Base-by-base conservation (phyloP, 768 basidiomycete species). In the Mycena capillaripes region DNA sequence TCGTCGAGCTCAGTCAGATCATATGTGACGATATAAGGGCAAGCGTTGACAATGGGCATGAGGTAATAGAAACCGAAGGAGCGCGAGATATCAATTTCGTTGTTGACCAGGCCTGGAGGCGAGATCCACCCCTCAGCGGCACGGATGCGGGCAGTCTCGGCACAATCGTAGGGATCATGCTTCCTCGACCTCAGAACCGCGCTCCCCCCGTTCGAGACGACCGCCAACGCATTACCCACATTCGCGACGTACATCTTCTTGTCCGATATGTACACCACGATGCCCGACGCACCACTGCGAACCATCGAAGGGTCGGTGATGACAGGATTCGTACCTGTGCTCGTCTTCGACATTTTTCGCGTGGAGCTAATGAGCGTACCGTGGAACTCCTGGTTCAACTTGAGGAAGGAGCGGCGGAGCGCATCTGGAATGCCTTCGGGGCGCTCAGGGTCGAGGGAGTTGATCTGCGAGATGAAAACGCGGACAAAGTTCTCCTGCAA, bases 91-190 rank as follows among this genome's bases (percentile, higher is more conserved):
- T 96, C 94, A 73, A 95, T 89, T 76, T 97, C 94, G 78, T 97
- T 95, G 81, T 97, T 97, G 71, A 99, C 92, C 55, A 93, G 85
- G 4, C 97, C 97, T 57, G 92, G 90, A 14, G 95, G 94, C 2
- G 96, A 96, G 63, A 99, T 91, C 93, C 95, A 99, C 2, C 96
- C 97, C 78, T 98, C 97, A 10, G 96, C 95, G 1, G 89, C 84
- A 32, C 97, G 91, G 70, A 99, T 98, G 21, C 97, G 88, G 17
- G 86, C 87, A 11, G 93, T 95, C 83, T 99, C 98, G 8, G 84
- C 82, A 17, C 92, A 88, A 76, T 98, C 95, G 71, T 95, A 96
- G 0, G 98, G 97, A 70, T 97, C 94, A 76, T 99, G 98, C 75
- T 91, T 90, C 72, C 86, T 87, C 29, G 97, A 94, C 38, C 98